Percentiles rank a stretch among this genome's conserved stretches.
These are phyloP conservation scores for Litchi chinensis DNA, from an alignment of 345 rosid genomes.

Conservation along the genomic window DNA sequence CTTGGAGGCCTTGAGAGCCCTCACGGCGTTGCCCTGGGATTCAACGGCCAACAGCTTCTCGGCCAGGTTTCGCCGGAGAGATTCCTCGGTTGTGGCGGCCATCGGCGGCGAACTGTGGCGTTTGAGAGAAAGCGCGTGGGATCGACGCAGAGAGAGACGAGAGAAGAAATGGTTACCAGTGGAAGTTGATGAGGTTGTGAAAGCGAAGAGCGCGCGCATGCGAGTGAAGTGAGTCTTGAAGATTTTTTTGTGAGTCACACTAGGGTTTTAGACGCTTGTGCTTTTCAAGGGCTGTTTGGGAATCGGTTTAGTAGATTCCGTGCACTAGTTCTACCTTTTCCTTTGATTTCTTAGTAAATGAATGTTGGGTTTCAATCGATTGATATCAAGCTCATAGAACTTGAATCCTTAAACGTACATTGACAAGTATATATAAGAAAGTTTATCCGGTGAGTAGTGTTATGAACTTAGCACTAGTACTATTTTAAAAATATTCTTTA, in stretches of 20 bases:
- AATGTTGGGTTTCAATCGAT: too few species aligned
- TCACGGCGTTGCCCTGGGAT: slow-evolving; percentile 71
- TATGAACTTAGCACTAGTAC: too few species aligned
- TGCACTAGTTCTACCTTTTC: too few species aligned
- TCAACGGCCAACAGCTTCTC: slow-evolving; percentile 71
- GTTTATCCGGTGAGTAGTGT: too few species aligned
- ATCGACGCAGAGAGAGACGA: slow-evolving; percentile 9
- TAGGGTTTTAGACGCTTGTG: slow-evolving; percentile 30
- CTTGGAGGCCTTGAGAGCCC: slow-evolving; percentile 68
- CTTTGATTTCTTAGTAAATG: too few species aligned
- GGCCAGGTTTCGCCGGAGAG: slow-evolving; percentile 61
- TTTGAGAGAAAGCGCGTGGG: slow-evolving; percentile 16
- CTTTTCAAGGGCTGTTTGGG: slow-evolving; percentile 12
- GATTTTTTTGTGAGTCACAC: not conserved
- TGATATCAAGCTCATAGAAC: too few species aligned
- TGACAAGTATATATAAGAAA: too few species aligned
- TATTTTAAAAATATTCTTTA: too few species aligned
- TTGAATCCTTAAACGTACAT: too few species aligned
- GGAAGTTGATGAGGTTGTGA: slow-evolving; percentile 33
- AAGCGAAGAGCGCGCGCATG: slow-evolving; percentile 44
- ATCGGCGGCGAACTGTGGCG: slow-evolving; percentile 28
- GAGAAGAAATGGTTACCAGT: slow-evolving; percentile 29
- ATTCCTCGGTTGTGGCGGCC: slow-evolving; percentile 60
- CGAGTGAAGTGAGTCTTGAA: not conserved
- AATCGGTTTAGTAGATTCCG: not conserved